These are phyloP conservation scores for Neofusicoccum kwambonambiense DNA, from an alignment of 2,329 filamentous ascomycete species.

Conservation along the genomic window DNA sequence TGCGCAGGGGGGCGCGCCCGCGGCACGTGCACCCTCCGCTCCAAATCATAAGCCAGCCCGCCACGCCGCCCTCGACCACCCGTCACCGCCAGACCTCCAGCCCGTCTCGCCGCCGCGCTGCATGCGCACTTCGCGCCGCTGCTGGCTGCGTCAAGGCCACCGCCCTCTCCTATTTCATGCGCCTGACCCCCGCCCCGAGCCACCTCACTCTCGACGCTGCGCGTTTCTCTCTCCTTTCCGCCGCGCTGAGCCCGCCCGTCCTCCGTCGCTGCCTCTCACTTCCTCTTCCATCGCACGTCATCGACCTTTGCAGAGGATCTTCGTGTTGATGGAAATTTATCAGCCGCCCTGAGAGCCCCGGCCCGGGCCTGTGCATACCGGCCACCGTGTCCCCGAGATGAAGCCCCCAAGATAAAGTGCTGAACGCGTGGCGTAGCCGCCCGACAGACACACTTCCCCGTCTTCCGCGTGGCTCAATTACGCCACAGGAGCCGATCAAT, in stretches of 20 bases:
- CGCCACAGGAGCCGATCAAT: constrained; percentile 8
- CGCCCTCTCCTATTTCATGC: neutral
- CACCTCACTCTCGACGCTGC: neutral
- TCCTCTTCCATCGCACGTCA: constrained; percentile 11
- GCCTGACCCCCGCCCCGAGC: neutral
- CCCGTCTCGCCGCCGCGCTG: neutral
- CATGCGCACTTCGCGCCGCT: neutral
- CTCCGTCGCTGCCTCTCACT: neutral
- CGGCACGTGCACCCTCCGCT: constrained; percentile 11
- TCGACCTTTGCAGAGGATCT: neutral
- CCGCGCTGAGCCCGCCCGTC: neutral
- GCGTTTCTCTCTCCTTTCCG: neutral
- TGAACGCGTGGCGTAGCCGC: neutral
- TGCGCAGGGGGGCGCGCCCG: neutral
- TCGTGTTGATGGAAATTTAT: constrained; percentile 17
- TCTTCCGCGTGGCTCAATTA: neutral
- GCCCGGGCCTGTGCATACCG: constrained; percentile 1
- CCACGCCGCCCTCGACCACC: neutral
- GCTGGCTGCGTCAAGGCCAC: constrained; percentile 1
- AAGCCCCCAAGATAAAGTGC: constrained; percentile 2
- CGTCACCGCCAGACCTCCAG: neutral
- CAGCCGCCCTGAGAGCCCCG: neutral
- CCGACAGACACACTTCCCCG: neutral
- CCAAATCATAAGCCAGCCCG: constrained; percentile 1
- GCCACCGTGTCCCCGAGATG: constrained; percentile 16